Percentiles rank a stretch among this genome's conserved stretches.
Conservation (phyloP, 257 asterid species). For the Solanum acaule region DNA sequence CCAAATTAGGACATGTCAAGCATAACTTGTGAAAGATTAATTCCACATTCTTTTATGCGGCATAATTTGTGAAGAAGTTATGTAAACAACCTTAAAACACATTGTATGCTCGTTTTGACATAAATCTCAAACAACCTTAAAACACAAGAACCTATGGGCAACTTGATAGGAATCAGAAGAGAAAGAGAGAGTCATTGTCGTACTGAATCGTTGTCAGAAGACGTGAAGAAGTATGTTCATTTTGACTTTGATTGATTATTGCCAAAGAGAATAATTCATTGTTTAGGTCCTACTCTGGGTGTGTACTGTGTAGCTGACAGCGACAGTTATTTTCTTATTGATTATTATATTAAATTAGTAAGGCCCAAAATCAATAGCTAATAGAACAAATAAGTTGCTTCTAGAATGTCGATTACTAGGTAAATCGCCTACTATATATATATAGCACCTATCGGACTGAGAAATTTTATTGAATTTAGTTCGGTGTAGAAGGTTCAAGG, state of each 20-base stretch:
- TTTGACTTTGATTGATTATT: neutral
- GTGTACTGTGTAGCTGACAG: too few species aligned
- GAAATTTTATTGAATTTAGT: neutral
- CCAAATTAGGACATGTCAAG: too few species aligned
- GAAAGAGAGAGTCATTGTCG: too few species aligned
- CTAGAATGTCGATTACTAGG: fast-evolving
- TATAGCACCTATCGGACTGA: fast-evolving
- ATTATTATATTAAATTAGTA: too few species aligned
- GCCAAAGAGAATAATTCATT: neutral
- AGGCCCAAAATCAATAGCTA: neutral
- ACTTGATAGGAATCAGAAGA: neutral
- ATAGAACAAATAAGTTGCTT: neutral
- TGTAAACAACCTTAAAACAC: too few species aligned
- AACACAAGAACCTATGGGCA: too few species aligned
- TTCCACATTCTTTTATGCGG: too few species aligned
- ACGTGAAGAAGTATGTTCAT: neutral
- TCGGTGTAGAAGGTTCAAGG: neutral
- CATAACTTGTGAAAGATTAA: too few species aligned
- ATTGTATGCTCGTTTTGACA: too few species aligned
- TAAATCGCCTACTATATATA: neutral
- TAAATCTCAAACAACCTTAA: neutral
- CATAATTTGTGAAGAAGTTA: too few species aligned
- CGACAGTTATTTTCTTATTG: too few species aligned
- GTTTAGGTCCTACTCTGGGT: neutral
- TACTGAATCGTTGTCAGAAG: neutral